phyloP scores from a whole-genome alignment of 1,284 basidiomycete species.

The Moniliella sp. region DNA sequence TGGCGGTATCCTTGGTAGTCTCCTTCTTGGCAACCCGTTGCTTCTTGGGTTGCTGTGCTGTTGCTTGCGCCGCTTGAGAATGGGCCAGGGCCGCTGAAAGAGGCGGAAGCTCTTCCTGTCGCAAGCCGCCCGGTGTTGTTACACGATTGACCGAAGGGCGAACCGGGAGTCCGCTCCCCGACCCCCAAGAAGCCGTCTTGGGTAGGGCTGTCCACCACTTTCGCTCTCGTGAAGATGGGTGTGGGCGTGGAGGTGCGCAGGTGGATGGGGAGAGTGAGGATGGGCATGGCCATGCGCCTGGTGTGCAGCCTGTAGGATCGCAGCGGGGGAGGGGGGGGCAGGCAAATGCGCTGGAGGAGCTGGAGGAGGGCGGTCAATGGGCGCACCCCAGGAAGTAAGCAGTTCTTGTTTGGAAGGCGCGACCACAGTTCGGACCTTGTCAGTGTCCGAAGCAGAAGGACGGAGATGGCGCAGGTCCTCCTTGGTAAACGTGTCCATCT shows the following conservation, averaged over 20 bases:
- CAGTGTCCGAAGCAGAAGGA: neutral
- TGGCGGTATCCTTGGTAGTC: too few relatives aligned
- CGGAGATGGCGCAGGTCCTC: slow-evolving; percentile 22
- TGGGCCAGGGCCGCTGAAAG: neutral
- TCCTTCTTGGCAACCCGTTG: neutral
- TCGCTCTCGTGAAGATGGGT: neutral
- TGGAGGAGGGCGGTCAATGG: too few relatives aligned
- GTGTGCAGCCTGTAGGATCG: neutral
- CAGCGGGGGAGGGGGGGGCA: too few relatives aligned
- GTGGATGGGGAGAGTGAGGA: neutral
- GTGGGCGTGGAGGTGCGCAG: neutral
- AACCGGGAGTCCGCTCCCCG: neutral
- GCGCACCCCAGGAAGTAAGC: neutral
- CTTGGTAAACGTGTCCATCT: slow-evolving; percentile 59
- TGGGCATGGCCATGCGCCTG: neutral
- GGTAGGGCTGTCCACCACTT: neutral
- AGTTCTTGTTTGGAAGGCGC: neutral
- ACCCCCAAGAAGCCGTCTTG: neutral
- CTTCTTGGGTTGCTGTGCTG: neutral
- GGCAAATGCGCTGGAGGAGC: too few relatives aligned
- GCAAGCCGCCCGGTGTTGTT: neutral
- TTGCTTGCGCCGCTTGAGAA: too few relatives aligned
- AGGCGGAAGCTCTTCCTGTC: neutral
- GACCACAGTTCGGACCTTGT: neutral
- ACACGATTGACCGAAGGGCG: neutral